These are phyloP conservation scores for Piper betle DNA, from an alignment of 164 flowering plant genomes.

Conservation along the genomic window DNA sequence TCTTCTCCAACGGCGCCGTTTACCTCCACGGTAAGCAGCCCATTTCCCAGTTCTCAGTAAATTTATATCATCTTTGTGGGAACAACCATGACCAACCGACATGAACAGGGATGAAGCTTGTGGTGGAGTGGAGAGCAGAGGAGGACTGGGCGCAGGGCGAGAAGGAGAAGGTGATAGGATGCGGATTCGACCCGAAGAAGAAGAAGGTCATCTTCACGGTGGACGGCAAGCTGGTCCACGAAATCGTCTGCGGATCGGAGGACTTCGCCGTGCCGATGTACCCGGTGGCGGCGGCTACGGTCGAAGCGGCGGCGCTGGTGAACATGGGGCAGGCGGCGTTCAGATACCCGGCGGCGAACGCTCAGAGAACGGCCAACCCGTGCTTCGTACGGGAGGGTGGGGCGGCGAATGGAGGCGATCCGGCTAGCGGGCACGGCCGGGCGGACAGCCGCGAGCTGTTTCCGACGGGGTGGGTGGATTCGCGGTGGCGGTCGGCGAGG, in stretches of 20 bases:
- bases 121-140: conserved; percentile 34
- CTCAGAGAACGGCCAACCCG: conserved; percentile 62
- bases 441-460: conserved; percentile 78
- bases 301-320: conserved; percentile 35
- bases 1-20: conserved; percentile 66
- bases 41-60: neutral
- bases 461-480: conserved; percentile 75
- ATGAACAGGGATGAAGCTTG: conserved; percentile 48
- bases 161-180: conserved; percentile 57
- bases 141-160: conserved; percentile 27
- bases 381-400: conserved; percentile 48
- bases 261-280: conserved; percentile 62
- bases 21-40: conserved; percentile 51
- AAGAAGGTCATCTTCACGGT: conserved; percentile 75
- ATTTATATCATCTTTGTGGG: neutral
- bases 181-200: conserved; percentile 67
- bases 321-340: conserved; percentile 75
- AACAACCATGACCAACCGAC: neutral
- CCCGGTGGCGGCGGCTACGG: conserved; percentile 70
- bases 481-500: conserved; percentile 39
- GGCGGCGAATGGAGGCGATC: conserved; percentile 10
- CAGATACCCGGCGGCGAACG: conserved; percentile 53
- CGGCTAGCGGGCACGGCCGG: conserved; percentile 17
- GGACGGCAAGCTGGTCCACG: conserved; percentile 53
- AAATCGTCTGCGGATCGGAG: conserved; percentile 57